phyloP scores from a whole-genome alignment of 192 early-diverging fungal species.

The Coemansia aciculifera region DNA sequence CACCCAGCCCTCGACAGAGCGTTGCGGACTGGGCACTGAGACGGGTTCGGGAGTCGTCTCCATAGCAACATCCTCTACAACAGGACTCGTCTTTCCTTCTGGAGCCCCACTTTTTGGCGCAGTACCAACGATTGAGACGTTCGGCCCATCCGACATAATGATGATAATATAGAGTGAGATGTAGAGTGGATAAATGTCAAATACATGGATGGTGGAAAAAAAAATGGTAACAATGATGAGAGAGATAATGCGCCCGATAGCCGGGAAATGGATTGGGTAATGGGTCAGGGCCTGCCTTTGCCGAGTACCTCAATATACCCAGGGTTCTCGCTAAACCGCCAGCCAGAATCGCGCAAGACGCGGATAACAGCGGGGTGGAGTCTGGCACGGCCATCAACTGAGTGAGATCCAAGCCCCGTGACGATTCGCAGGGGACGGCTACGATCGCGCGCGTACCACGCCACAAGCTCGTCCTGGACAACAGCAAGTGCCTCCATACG shows the following conservation, averaged over 20 bases:
- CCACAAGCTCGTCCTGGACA: slow-evolving; percentile 58
- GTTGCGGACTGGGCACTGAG: slow-evolving; percentile 20
- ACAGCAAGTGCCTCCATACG: slow-evolving; percentile 63
- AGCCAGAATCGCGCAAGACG: slow-evolving; percentile 56
- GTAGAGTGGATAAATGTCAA: background rate
- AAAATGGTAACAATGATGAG: background rate
- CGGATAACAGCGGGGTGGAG: slow-evolving; percentile 58
- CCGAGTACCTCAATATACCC: slow-evolving; percentile 59
- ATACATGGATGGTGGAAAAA: background rate
- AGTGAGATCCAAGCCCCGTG: slow-evolving; percentile 69
- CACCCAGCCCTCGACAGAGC: slow-evolving; percentile 92
- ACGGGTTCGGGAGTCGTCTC: background rate
- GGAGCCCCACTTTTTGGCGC: background rate
- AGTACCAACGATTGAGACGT: slow-evolving; percentile 22
- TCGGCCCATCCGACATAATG: background rate
- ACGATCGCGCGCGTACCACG: slow-evolving; percentile 59
- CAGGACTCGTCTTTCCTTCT: background rate
- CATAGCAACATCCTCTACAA: background rate
- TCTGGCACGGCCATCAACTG: slow-evolving; percentile 57
- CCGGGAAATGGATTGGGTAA: background rate
- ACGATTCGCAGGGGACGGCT: slow-evolving; percentile 61
- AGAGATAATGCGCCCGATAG: background rate
- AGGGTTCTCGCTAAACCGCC: slow-evolving; percentile 58
- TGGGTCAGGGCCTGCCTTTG: background rate
- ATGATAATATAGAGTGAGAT: background rate